phyloP scores from a whole-genome alignment of 345 rosid species.

The Salix caprea region DNA sequence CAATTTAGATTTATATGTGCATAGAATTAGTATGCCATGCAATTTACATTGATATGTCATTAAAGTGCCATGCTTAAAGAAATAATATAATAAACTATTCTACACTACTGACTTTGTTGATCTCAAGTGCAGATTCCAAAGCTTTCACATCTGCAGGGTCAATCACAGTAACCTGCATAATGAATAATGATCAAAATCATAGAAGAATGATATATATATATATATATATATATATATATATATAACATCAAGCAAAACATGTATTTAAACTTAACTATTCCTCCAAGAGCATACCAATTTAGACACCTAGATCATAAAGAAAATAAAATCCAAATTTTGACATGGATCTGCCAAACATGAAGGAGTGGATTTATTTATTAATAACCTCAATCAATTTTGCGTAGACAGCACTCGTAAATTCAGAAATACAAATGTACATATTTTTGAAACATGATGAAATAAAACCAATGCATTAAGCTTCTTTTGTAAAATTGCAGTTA shows the following conservation, averaged over 20 bases:
- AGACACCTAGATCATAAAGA: background rate
- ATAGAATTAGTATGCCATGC: constrained; percentile 13
- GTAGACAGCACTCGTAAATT: no score
- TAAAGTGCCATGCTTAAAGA: background rate
- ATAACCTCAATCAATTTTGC: background rate
- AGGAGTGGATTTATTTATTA: background rate
- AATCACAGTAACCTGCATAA: constrained; percentile 80
- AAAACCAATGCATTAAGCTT: no score
- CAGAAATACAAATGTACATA: no score
- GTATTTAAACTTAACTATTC: background rate
- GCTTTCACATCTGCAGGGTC: constrained; percentile 89
- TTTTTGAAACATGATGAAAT: no score
- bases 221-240: background rate
- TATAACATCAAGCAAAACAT: background rate
- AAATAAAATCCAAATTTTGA: background rate
- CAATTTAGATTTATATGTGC: constrained; percentile 25
- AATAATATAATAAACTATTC: constrained; percentile 3
- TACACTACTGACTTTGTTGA: constrained; percentile 54
- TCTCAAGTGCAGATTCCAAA: constrained; percentile 67
- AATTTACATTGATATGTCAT: constrained; percentile 6
- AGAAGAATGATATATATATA: background rate
- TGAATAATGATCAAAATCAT: constrained; percentile 2
- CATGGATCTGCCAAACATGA: background rate
- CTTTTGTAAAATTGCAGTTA: no score
- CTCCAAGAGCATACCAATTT: background rate